Evolutionary conservation across 139 green algal genomes (phyloP), one percentile per base, ranked within the genome.

Genomic region (Chlorella sp.): DNA sequence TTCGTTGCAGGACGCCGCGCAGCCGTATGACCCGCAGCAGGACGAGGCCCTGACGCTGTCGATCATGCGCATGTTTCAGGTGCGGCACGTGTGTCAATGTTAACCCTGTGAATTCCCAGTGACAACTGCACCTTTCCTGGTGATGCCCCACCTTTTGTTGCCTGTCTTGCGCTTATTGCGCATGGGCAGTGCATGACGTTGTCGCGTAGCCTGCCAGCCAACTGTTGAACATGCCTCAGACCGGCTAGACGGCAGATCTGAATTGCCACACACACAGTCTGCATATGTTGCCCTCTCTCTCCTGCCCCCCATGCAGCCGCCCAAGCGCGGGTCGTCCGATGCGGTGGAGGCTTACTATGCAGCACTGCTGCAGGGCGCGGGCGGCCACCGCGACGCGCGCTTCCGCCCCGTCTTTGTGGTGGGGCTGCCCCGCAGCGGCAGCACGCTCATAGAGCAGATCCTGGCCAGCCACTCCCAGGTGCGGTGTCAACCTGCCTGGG

Each of bases 371-470:
- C 51, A 17, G 63, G 76, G 76, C 34, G 76, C 57, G 26, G 76
- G 36, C 3, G 76, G 57, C 26, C 25, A 39, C 60, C 34, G 57
- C 0, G 76, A 57, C 26, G 18, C 20, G 1, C 18, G 55, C 26
- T 38, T 57, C 34, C 76, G 75, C 57, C 90, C 90, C 26, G 65
- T 96, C 16, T 97, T 97, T 76, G 88, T 97, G 39, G 91, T 96
- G 57, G 94, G 94, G 17, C 83, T 95, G 88, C 92, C 94, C 0
- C 79, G 94, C 26, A 95, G 91, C 26, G 94, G 94, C 47, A 95
- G 90, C 86, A 96, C 93, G 2, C 90, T 97, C 32, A 78, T 96
- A 39, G 94, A 97, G 87, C 89, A 94, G 80, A 91, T 95, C 57
- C 87, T 94, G 41, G 85, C 82, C 25, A 88, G 74, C 36, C 92